Evolutionary conservation across 2,329 filamentous ascomycete genomes (phyloP).

Genomic region (Pseudogymnoascus sp.): DNA sequence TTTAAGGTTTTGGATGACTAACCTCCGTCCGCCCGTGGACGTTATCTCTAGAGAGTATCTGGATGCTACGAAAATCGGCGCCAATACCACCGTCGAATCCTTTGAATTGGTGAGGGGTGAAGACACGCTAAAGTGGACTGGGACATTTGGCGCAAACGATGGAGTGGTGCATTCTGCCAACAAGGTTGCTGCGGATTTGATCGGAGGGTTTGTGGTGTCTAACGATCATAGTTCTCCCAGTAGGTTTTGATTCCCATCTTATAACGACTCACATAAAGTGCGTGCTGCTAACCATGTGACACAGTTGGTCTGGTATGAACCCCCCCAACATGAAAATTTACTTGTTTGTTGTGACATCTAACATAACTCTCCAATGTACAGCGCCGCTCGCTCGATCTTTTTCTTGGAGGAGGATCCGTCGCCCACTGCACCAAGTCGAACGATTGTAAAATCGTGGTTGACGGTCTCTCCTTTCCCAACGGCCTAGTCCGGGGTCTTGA

Average conservation of each 20-base stretch:
- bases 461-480: constrained; percentile 26
- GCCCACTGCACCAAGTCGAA: constrained; percentile 23
- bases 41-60: constrained; percentile 24
- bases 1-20: constrained; percentile 28
- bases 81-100: constrained; percentile 31
- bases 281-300: not conserved
- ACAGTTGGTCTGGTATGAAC: not conserved
- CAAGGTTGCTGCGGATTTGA: constrained; percentile 26
- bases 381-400: constrained; percentile 22
- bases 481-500: constrained; percentile 27
- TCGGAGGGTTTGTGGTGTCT: constrained; percentile 30
- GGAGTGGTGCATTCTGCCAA: constrained; percentile 30
- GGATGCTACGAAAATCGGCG: constrained; percentile 25
- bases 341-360: not conserved
- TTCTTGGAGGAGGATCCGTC: constrained; percentile 26
- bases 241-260: not conserved
- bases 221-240: constrained; percentile 30
- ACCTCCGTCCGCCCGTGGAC: constrained; percentile 28
- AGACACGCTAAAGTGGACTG: constrained; percentile 25
- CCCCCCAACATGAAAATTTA: not conserved
- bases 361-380: constrained; percentile 9
- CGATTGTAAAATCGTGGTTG: constrained; percentile 23
- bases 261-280: not conserved
- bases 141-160: constrained; percentile 22
- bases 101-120: constrained; percentile 25